A percentile compares a stretch with the other conserved stretches of the same genome.
These are phyloP conservation scores for Trametes hirsuta DNA, from an alignment of 1,284 basidiomycete species.

Conservation along the genomic window DNA sequence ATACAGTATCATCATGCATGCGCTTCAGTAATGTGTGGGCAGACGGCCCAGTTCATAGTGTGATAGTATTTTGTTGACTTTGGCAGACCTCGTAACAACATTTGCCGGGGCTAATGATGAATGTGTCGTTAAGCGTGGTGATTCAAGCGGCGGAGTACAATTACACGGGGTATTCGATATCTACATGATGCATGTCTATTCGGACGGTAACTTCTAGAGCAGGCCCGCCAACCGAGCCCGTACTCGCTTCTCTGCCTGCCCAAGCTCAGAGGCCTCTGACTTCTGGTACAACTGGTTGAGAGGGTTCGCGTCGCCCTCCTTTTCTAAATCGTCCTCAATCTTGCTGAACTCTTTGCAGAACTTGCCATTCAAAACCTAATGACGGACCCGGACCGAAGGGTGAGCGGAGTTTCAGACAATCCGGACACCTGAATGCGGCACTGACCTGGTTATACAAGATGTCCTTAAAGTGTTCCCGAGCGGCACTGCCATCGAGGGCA, in stretches of 20 bases:
- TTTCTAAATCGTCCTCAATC: slow-evolving; percentile 62
- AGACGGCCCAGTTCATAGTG: no score
- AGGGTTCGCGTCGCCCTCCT: slow-evolving; percentile 58
- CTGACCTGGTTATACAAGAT: slow-evolving; percentile 60
- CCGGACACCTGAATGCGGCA: not conserved
- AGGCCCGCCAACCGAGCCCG: slow-evolving; percentile 50
- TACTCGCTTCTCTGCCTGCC: slow-evolving; percentile 62
- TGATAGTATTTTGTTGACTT: no score
- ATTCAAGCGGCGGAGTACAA: not conserved
- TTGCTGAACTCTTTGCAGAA: slow-evolving; percentile 59
- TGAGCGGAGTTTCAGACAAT: not conserved
- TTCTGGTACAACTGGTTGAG: slow-evolving; percentile 56
- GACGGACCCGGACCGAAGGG: no score
- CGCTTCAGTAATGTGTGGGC: no score
- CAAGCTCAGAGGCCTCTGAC: slow-evolving; percentile 55
- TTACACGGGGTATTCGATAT: slow-evolving; percentile 5
- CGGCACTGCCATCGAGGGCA: slow-evolving; percentile 52
- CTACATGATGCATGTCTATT: not conserved
- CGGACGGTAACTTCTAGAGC: slow-evolving; percentile 31
- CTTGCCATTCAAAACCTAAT: slow-evolving; percentile 60
- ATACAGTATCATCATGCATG: no score
- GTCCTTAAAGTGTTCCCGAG: slow-evolving; percentile 57
- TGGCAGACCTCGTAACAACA: no score
- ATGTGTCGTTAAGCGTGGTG: no score
- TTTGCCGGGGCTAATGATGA: no score